Evolutionary conservation across 768 basidiomycete genomes (phyloP).

Genomic region (Piloderma croceum): DNA sequence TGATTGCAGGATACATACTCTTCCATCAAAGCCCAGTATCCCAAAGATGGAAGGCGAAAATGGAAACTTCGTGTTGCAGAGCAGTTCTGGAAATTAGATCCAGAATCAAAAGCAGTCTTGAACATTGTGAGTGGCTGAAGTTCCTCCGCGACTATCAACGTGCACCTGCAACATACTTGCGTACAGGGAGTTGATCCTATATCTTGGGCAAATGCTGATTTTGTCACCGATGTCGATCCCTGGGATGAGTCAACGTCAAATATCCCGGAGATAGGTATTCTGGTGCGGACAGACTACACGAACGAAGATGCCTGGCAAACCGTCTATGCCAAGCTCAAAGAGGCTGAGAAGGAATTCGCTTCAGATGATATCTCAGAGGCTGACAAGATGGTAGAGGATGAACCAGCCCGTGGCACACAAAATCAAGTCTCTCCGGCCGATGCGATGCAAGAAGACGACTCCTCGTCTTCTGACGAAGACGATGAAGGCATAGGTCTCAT

Average conservation of each 20-base stretch:
- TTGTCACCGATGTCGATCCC: constrained; percentile 45
- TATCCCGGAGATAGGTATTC: constrained; percentile 48
- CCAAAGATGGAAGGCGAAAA: constrained; percentile 50
- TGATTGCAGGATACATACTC: constrained; percentile 44
- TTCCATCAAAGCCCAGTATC: constrained; percentile 37
- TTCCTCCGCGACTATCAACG: not conserved
- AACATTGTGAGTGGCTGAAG: not conserved
- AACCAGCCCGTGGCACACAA: constrained; percentile 15
- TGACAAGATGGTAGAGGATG: constrained; percentile 18
- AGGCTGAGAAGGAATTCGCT: constrained; percentile 53
- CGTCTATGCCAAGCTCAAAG: constrained; percentile 46
- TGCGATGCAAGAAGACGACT: constrained; percentile 15
- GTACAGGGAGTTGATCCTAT: constrained; percentile 1
- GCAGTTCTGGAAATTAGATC: constrained; percentile 39
- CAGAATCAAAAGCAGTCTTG: constrained; percentile 20
- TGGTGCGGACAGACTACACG: constrained; percentile 71
- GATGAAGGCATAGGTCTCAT: constrained; percentile 36
- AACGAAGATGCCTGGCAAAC: constrained; percentile 60
- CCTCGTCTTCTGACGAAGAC: constrained; percentile 24
- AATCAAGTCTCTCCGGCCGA: no score
- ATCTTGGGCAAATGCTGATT: constrained; percentile 18
- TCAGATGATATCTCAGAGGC: constrained; percentile 21
- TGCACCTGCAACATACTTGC: not conserved
- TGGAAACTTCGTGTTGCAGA: constrained; percentile 49
- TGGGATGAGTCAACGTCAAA: constrained; percentile 43